Conservation (phyloP, 208 protist species). For the Leishmania mexicana region DNA sequence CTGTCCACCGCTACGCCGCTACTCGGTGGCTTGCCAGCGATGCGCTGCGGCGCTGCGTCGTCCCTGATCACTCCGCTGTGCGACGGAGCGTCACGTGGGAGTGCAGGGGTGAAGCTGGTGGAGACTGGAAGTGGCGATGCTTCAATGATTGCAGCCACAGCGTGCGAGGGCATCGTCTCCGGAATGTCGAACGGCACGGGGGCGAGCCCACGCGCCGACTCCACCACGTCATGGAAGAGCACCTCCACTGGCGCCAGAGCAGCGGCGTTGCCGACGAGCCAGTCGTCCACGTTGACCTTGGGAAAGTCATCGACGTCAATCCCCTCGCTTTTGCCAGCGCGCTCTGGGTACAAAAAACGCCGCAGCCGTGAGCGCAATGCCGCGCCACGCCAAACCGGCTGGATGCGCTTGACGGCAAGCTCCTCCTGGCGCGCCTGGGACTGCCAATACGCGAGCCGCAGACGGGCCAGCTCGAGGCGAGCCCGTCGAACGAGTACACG, state of each 20-base stretch:
- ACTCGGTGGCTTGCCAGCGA: background rate
- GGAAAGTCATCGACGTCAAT: constrained; percentile 42
- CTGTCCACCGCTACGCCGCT: background rate
- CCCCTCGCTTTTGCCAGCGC: constrained; percentile 34
- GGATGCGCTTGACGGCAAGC: constrained; percentile 68
- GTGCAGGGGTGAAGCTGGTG: background rate
- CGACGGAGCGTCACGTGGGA: background rate
- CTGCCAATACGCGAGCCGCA: background rate
- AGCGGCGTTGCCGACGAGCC: constrained; percentile 16
- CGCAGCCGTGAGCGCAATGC: constrained; percentile 65
- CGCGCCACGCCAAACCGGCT: constrained; percentile 86
- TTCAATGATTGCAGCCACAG: too few relatives aligned
- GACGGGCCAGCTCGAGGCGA: constrained; percentile 4
- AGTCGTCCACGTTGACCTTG: constrained; percentile 51
- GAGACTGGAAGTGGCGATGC: background rate
- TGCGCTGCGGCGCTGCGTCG: background rate
- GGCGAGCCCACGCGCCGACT: constrained; percentile 11
- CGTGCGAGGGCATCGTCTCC: background rate
- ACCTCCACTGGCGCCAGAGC: constrained; percentile 27
- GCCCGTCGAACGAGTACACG: constrained; percentile 17
- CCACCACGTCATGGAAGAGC: constrained; percentile 53
- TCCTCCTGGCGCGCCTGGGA: constrained; percentile 44
- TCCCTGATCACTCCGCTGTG: background rate
- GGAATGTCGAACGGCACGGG: constrained; percentile 24
- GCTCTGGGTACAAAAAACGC: constrained; percentile 43